Conservation (phyloP, 2,329 filamentous ascomycete genomes). For the Ophiostoma novo-ulmi region DNA sequence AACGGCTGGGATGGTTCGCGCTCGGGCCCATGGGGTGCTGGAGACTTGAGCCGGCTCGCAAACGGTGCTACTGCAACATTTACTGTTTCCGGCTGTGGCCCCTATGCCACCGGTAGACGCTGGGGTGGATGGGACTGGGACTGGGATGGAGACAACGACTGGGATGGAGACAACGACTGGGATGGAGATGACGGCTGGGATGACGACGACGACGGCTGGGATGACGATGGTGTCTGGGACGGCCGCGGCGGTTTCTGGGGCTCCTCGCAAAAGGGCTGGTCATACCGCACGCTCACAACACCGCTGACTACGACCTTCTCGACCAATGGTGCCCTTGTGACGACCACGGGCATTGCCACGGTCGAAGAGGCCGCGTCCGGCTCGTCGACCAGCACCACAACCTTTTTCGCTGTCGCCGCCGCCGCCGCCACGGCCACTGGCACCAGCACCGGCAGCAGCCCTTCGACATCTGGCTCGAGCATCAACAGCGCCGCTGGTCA, state of each 20-base stretch:
- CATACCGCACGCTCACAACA: slow-evolving; percentile 34
- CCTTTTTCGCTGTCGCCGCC: slow-evolving; percentile 26
- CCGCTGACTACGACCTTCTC: slow-evolving; percentile 36
- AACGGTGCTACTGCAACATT: slow-evolving; percentile 34
- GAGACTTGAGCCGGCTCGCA: slow-evolving; percentile 17
- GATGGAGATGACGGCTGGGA: slow-evolving; percentile 37
- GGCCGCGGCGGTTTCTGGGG: slow-evolving; percentile 40
- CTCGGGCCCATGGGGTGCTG: slow-evolving; percentile 8
- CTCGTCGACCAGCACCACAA: slow-evolving; percentile 32
- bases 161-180: slow-evolving; percentile 36
- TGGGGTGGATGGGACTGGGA: slow-evolving; percentile 33
- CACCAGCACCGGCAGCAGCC: neutral
- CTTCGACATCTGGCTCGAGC: neutral
- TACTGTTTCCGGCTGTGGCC: slow-evolving; percentile 41
- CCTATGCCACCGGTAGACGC: slow-evolving; percentile 38
- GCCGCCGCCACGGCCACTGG: neutral
- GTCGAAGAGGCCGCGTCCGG: slow-evolving; percentile 35
- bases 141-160: neutral
- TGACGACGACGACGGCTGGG: slow-evolving; percentile 35
- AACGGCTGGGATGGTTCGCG: neutral
- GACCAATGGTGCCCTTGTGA: slow-evolving; percentile 26
- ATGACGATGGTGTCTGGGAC: slow-evolving; percentile 24
- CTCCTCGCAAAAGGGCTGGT: slow-evolving; percentile 35
- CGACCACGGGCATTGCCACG: slow-evolving; percentile 31
- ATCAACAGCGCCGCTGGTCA: neutral